phyloP scores from a whole-genome alignment of 306 rosid species.

The Senna tora region DNA sequence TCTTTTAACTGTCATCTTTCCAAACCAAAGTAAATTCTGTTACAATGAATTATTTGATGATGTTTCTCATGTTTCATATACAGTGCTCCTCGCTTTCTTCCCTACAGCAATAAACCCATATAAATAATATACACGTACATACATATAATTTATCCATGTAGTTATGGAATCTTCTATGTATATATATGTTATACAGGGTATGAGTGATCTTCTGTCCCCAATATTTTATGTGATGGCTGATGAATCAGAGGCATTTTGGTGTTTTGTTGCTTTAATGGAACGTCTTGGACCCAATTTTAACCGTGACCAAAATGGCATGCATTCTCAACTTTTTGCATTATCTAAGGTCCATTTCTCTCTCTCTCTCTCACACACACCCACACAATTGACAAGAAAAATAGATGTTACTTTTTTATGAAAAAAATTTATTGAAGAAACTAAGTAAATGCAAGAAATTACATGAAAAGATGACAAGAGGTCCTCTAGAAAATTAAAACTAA shows the following conservation, averaged over 20 bases:
- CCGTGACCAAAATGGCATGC: conserved; percentile 99
- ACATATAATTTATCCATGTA: too few species aligned
- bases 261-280: conserved; percentile 91
- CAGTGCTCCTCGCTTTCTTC: conserved; percentile 2
- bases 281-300: conserved; percentile 98
- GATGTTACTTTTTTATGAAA: too few species aligned
- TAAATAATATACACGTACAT: too few species aligned
- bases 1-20: conserved; percentile 20
- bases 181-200: conserved; percentile 63
- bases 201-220: conserved; percentile 97
- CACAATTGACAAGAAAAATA: too few species aligned
- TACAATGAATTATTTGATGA: too few species aligned
- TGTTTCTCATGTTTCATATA: background rate
- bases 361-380: conserved; percentile 18
- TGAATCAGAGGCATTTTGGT: conserved; percentile 97
- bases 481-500: too few species aligned
- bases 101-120: too few species aligned
- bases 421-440: too few species aligned
- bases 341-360: conserved; percentile 66
- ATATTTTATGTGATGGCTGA: conserved; percentile 82
- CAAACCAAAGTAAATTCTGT: conserved; percentile 25
- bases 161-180: too few species aligned
- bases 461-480: too few species aligned
- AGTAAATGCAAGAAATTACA: too few species aligned
- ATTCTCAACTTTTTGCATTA: conserved; percentile 95